Base-by-base conservation (phyloP, 345 rosid genomes). In the Hibiscus trionum region DNA sequence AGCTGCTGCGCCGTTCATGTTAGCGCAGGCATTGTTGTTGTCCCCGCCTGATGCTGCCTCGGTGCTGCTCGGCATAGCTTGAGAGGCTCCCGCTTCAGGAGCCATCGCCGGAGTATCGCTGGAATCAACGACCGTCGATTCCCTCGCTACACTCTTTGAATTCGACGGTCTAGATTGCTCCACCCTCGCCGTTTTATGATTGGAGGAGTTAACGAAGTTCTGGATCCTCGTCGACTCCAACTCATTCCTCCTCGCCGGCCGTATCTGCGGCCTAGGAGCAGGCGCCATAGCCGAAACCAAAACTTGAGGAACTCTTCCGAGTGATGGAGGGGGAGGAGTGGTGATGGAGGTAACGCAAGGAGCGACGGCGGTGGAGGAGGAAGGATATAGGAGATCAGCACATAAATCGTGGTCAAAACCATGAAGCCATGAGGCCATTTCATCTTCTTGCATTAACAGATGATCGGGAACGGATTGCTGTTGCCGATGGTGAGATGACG, bases 381-480 rank as follows among this genome's bases (percentile, higher is more conserved):
- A 11, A 72, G 85, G 61, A 69, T 82, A 80, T 24, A 84, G 78
- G 66, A 90, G 84, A 82, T 85, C 89, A 79, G 88, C 78, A 79
- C 90, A 83, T 79, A 93, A 83, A 79, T 93, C 96, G 16, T 84
- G 75, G 72, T 82, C 87, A 73, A 90, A 39, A 0, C 2, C 2
- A 8, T 90, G 93, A 72, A 90, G 95, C 98, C 97, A 91, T 3
- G 95, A 84, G 14, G 89, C 75, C 96, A 94, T 91, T 78, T 91
- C 98, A 61, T 88, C 96, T 77, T 94, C 98, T 42, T 91, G 96
- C 71, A 90, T 87, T 69, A 94, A 88, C 14, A 90, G 87, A 69
- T 79, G 78, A 16, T 84, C 80, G 69, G 77, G 75, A 42, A 61
- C 50, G 1, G 71, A 57, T 69, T 76, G 84, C 8, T 71, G 82